Conservation (phyloP, 805 yeast genomes). For the Candida morakotiae region DNA sequence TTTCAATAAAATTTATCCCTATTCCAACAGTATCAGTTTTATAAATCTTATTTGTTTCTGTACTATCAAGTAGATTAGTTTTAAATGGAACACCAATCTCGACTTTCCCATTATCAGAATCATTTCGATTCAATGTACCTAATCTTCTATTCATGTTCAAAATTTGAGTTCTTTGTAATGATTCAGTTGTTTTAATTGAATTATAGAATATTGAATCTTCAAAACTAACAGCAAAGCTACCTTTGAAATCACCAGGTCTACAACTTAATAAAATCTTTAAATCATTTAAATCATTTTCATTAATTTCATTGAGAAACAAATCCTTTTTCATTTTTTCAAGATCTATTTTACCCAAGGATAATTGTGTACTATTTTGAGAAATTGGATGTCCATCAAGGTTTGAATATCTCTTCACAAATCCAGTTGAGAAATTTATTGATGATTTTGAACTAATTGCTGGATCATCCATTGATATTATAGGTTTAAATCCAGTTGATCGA, state of each 20-base stretch:
- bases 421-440: constrained; percentile 29
- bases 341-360: constrained; percentile 17
- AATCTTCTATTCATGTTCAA: constrained; percentile 35
- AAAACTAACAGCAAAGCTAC: constrained; percentile 39
- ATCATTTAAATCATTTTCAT: constrained; percentile 10
- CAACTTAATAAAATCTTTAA: constrained; percentile 22
- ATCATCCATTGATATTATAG: constrained; percentile 32
- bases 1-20: constrained; percentile 68
- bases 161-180: constrained; percentile 24
- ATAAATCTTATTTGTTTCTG: constrained; percentile 9
- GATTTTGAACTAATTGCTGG: constrained; percentile 28
- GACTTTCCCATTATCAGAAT: constrained; percentile 28
- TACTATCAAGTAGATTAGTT: constrained; percentile 18
- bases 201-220: constrained; percentile 37
- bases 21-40: constrained; percentile 69
- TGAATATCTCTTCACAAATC: constrained; percentile 27
- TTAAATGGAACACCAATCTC: constrained; percentile 35
- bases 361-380: constrained; percentile 1
- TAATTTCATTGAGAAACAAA: constrained; percentile 16
- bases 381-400: constrained; percentile 14
- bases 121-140: constrained; percentile 25
- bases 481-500: constrained; percentile 24
- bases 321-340: constrained; percentile 26
- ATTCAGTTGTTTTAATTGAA: constrained; percentile 28
- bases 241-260: constrained; percentile 39